Base-by-base conservation (phyloP, 129 eudicot genomes). In the Logfia minima region DNA sequence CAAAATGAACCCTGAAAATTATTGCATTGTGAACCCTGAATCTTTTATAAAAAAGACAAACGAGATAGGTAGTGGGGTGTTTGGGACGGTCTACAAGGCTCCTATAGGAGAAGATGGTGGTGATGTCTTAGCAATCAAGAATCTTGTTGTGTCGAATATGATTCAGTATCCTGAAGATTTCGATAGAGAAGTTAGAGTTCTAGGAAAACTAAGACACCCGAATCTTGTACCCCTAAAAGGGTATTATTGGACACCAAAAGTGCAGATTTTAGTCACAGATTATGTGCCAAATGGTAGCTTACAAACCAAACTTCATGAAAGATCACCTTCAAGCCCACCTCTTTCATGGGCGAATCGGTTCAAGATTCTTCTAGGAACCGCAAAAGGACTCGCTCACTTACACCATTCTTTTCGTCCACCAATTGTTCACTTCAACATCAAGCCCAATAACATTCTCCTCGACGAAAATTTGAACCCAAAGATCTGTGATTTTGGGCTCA, bases 351-450 rank as follows among this genome's bases (percentile, higher is more conserved):
- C 81, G 1, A 69, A 74, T 39, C 75, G 97, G 43, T 85, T 91
- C 88, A 89, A 86, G 71, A 91, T 95, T 39, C 70, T 95, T 34
- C 65, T 86, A 7, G 99, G 97, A 41, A 88, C 88, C 37, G 99
- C 99, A 21, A 89, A 89, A 74, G 99, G 97, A 28, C 94, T 95
- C 1, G 94, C 96, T 0, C 86, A 95, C 56, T 77, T 95, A 81
- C 99, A 94, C 86, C 98, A 95, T 68, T 81, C 92, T 14, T 83
- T 87, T 48, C 86, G 89, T 1, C 99, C 99, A 18, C 94, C 99
- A 0, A 89, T 95, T 75, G 71, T 91, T 48, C 99, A 95, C 80
- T 89, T 89, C 87, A 91, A 89, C 87, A 69, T 91, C 56, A 95
- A 91, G 74, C 97, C 99, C 0, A 87, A 87, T 82, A 95, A 95